Evolutionary conservation across 345 rosid species (phyloP).

Genomic region (Noccaea bulbosa): DNA sequence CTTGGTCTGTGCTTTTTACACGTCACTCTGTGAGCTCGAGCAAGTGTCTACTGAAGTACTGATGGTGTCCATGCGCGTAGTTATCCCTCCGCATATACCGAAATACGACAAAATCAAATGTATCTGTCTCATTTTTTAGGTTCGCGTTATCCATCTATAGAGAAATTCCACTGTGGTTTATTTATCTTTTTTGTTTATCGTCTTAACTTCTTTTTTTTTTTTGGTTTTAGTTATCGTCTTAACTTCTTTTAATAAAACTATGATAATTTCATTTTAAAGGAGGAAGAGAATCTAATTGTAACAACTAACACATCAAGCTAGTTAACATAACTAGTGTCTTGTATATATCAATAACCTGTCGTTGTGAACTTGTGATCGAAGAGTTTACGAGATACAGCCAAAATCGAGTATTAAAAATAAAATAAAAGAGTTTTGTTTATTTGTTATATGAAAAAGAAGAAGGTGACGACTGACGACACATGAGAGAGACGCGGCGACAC

Average conservation of each 20-base stretch:
- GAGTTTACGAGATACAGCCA: constrained; percentile 2
- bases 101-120: constrained; percentile 26
- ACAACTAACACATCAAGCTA: constrained; percentile 5
- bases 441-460: not conserved
- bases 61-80: constrained; percentile 9
- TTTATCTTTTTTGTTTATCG: not conserved
- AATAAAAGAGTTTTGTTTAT: not conserved
- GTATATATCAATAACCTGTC: not conserved
- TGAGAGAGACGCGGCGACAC: constrained; percentile 39
- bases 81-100: constrained; percentile 16
- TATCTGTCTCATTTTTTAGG: constrained; percentile 21
- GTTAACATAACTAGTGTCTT: not conserved
- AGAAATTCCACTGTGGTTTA: not conserved
- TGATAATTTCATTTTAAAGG: not conserved
- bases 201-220: not conserved
- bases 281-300: not conserved
- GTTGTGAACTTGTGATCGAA: constrained; percentile 31
- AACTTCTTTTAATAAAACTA: not conserved
- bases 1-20: constrained; percentile 33
- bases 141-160: not conserved
- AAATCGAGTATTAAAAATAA: not conserved
- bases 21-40: constrained; percentile 30
- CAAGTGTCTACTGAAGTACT: constrained; percentile 29
- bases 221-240: too few species aligned
- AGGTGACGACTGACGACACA: constrained; percentile 3